Evolutionary conservation across 768 basidiomycete genomes (phyloP), one percentile per base, ranked within the genome.

Genomic region (Psilocybe cubensis): DNA sequence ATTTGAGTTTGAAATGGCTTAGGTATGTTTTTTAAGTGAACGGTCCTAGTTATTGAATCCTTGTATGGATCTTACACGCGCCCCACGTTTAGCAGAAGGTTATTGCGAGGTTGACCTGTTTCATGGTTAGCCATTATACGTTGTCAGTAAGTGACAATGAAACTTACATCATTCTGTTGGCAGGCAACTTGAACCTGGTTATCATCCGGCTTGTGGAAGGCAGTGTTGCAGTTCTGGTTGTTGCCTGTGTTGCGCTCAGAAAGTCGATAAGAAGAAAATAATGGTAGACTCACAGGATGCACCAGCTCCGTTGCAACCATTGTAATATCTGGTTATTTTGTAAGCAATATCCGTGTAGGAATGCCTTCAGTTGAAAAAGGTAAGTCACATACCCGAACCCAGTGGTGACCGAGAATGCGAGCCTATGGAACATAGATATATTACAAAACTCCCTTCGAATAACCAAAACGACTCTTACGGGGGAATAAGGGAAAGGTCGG

Each of bases 251-350:
- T 11, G 10, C n/a, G 12, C 18, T 14, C n/a, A n/a, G n/a, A n/a
- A n/a, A n/a, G n/a, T n/a, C n/a, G n/a, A n/a, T n/a, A n/a, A n/a
- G n/a, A n/a, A 23, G 27, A 38, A 8, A 8, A 29, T 33, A 35
- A n/a, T 18, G 27, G 18, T 7, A 3, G 12, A 18, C 75, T 67
- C 58, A 78, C 80, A 82, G 58, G 73, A 68, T 12, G 73, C 69
- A 2, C 80, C 80, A 17, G 67, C 61, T 33, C 76, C 75, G 47
- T 79, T 68, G 51, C 79, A 81, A 7, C 78, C 78, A 53, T 74
- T 65, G 64, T 63, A 77, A 64, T 76, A 81, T 12, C 79, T 77
- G 43, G 42, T 14, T 17, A n/a, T 12, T 48, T 20, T 17, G n/a
- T 21, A 10, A 24, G 23, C 18, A 40, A 14, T 31, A 27, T 56